These are phyloP conservation scores for Tuber aestivum DNA, from an alignment of 495 filamentous ascomycete genomes.

Conservation along the genomic window DNA sequence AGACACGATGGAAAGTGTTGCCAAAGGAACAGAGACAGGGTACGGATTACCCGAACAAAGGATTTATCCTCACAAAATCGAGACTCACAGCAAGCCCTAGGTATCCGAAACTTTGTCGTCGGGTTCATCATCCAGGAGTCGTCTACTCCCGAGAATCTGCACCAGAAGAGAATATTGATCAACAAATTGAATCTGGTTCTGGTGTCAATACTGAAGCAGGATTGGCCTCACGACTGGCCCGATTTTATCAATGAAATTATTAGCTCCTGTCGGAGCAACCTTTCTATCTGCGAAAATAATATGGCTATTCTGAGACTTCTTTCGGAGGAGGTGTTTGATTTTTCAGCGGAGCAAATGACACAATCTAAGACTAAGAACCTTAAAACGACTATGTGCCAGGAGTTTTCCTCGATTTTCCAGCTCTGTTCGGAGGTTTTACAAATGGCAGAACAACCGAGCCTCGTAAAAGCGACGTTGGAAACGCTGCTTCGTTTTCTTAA, in stretches of 20 bases:
- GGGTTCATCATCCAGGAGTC: slow-evolving; percentile 94
- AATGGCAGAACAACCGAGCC: slow-evolving; percentile 76
- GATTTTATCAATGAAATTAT: slow-evolving; percentile 99
- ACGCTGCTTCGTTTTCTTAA: slow-evolving; percentile 93
- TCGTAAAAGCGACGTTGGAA: slow-evolving; percentile 90
- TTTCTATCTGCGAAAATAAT: slow-evolving; percentile 99
- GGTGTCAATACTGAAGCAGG: slow-evolving; percentile 95
- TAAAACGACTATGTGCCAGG: slow-evolving; percentile 95
- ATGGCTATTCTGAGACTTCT: slow-evolving; percentile 95
- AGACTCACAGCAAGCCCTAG: slow-evolving; percentile 47
- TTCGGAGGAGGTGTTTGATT: slow-evolving; percentile 98
- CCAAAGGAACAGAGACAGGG: slow-evolving; percentile 93
- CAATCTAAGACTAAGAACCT: slow-evolving; percentile 89
- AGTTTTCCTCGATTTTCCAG: slow-evolving; percentile 96
- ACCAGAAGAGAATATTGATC: slow-evolving; percentile 72
- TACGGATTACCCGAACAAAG: slow-evolving; percentile 42
- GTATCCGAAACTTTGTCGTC: slow-evolving; percentile 97
- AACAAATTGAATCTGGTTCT: slow-evolving; percentile 98
- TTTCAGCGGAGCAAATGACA: slow-evolving; percentile 97
- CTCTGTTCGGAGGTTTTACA: slow-evolving; percentile 89
- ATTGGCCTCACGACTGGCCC: slow-evolving; percentile 99
- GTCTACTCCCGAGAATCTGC: slow-evolving; percentile 75
- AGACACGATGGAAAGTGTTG: slow-evolving; percentile 97
- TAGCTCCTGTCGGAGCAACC: slow-evolving; percentile 82
- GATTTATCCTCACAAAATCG: slow-evolving; percentile 15